Evolutionary conservation across 768 basidiomycete species (phyloP).

Genomic region (Amanita thiersii): DNA sequence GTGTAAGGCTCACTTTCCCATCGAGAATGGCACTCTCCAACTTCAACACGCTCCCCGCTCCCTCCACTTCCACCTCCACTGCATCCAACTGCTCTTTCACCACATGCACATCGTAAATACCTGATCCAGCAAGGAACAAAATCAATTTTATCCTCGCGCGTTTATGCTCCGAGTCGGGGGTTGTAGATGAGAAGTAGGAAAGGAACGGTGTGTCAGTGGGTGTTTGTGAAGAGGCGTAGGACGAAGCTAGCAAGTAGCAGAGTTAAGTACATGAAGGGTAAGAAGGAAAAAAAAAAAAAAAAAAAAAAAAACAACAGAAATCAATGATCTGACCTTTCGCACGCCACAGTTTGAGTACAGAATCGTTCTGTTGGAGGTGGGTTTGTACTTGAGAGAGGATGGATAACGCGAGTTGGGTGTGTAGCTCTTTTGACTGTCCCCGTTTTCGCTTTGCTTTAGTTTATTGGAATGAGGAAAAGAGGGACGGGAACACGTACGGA

Average conservation of each 20-base stretch:
- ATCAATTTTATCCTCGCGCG: slow-evolving; percentile 63
- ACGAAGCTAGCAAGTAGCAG: slow-evolving; percentile 29
- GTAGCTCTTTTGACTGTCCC: slow-evolving; percentile 53
- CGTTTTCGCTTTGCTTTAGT: neutral
- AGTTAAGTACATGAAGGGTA: neutral
- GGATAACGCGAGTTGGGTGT: slow-evolving; percentile 52
- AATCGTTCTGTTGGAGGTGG: slow-evolving; percentile 43
- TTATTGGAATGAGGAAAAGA: neutral
- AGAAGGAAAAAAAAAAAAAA: too few species aligned
- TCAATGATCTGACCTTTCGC: slow-evolving; percentile 66
- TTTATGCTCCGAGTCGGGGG: slow-evolving; percentile 73
- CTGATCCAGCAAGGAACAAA: slow-evolving; percentile 76
- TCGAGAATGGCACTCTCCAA: slow-evolving; percentile 9
- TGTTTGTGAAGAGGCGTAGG: slow-evolving; percentile 30
- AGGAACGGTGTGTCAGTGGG: slow-evolving; percentile 33
- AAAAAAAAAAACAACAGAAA: too few species aligned
- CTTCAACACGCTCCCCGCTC: slow-evolving; percentile 37
- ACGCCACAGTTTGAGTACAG: slow-evolving; percentile 55
- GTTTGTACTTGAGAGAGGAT: slow-evolving; percentile 48
- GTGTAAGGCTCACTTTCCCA: slow-evolving; percentile 7
- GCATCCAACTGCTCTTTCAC: slow-evolving; percentile 38
- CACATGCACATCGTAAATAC: slow-evolving; percentile 48
- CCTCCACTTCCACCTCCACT: slow-evolving; percentile 48
- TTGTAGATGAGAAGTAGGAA: slow-evolving; percentile 74
- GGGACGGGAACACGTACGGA: slow-evolving; percentile 29